A percentile compares a stretch with the other conserved stretches of the same genome.
These are phyloP conservation scores for Scleroderma bovista DNA, from an alignment of 768 basidiomycete genomes.

Conservation along the genomic window DNA sequence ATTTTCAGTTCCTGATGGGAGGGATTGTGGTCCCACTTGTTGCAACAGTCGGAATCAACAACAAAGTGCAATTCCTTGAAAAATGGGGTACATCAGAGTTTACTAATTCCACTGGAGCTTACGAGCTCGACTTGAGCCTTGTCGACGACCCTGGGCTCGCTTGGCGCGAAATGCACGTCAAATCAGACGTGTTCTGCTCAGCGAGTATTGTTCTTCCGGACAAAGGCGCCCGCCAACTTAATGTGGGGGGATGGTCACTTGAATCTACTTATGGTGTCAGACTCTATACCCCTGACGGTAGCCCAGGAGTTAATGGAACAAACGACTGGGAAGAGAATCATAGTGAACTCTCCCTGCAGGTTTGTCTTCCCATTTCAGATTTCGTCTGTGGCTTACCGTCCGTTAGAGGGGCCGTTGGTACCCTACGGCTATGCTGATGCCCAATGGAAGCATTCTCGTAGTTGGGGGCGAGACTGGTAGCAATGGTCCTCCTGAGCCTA, in stretches of 20 bases:
- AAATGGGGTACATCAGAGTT: constrained; percentile 62
- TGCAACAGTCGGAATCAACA: constrained; percentile 72
- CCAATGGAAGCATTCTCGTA: constrained; percentile 71
- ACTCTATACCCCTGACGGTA: constrained; percentile 67
- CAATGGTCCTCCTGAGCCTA: constrained; percentile 62
- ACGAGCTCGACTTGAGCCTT: constrained; percentile 67
- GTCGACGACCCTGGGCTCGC: constrained; percentile 38
- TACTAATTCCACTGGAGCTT: constrained; percentile 67
- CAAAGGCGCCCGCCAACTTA: constrained; percentile 42
- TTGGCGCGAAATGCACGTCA: constrained; percentile 74
- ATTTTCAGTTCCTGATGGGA: constrained; percentile 40
- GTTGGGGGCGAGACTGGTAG: constrained; percentile 73
- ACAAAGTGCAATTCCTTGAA: constrained; percentile 77
- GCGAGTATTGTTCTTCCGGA: constrained; percentile 71
- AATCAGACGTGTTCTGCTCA: constrained; percentile 79
- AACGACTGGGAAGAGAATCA: constrained; percentile 78
- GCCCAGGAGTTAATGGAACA: constrained; percentile 62
- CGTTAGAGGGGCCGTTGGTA: constrained; percentile 67
- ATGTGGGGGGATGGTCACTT: constrained; percentile 49
- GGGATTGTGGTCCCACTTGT: constrained; percentile 71
- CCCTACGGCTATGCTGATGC: constrained; percentile 57
- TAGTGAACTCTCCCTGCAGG: constrained; percentile 54
- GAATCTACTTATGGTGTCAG: constrained; percentile 69
- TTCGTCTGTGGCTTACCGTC: background rate
- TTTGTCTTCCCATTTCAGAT: constrained; percentile 17